These are phyloP conservation scores for Oryza coarctata DNA, from an alignment of 176 grass and related monocot species.

Conservation along the genomic window DNA sequence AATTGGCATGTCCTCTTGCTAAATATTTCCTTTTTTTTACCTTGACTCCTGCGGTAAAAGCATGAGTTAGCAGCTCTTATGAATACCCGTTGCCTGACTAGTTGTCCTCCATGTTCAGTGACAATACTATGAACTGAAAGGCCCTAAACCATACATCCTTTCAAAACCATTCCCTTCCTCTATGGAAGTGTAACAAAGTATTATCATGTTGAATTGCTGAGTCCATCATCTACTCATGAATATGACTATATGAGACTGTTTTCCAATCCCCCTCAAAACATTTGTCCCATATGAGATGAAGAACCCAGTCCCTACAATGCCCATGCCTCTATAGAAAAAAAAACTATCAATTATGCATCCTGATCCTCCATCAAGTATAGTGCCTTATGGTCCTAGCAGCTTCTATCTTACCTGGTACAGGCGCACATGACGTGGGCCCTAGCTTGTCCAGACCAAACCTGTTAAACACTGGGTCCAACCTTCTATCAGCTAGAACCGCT, in stretches of 20 bases:
- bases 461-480: slow-evolving; percentile 27
- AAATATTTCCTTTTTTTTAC: neutral
- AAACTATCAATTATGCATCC: neutral
- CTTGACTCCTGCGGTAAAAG: neutral
- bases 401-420: slow-evolving; percentile 44
- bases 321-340: slow-evolving; percentile 21
- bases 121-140: slow-evolving; percentile 2
- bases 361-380: slow-evolving; percentile 21
- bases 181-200: slow-evolving; percentile 1
- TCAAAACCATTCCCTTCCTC: slow-evolving; percentile 4
- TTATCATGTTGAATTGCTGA: neutral
- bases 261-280: slow-evolving; percentile 18
- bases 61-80: neutral
- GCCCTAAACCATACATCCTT: slow-evolving; percentile 6
- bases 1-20: neutral
- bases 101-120: slow-evolving; percentile 12
- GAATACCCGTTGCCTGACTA: slow-evolving; percentile 13
- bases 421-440: slow-evolving; percentile 49
- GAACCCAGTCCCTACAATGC: neutral
- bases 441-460: slow-evolving; percentile 38
- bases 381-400: slow-evolving; percentile 32
- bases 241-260: neutral
- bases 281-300: slow-evolving; percentile 28
- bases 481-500: slow-evolving; percentile 7
- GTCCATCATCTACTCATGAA: slow-evolving; percentile 9